Evolutionary conservation across 2,329 filamentous ascomycete genomes (phyloP), one percentile per base, ranked within the genome.

Genomic region (Aspergillus candidus): DNA sequence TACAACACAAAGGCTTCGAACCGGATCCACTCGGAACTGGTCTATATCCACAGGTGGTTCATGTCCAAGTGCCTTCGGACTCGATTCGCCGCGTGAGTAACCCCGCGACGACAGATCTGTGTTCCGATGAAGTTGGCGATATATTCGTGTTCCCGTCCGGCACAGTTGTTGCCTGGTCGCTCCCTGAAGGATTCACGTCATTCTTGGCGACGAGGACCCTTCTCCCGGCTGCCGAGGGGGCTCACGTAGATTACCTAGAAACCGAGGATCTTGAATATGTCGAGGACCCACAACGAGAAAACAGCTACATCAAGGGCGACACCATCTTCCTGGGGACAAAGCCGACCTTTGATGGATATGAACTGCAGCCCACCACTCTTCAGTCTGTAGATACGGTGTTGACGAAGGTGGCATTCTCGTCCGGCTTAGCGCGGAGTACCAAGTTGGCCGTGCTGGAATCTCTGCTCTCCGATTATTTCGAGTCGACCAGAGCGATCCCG

Each of bases 91-190:
- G 69, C 40, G 66, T 70, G 22, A 63, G 63, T 46, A 72, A 69
- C 47, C 64, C 69, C 4, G 60, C 62, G 5, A 58, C 66, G 13
- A 49, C 58, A 32, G 64, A 68, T 49, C 48, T 71, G 5, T 55
- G 63, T 2, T 56, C 67, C 3, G 72, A 70, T 43, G 72, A 73
- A 59, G 65, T 80, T 46, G 90, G 89, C 30, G 93, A 98, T 68
- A 81, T 97, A 40, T 97, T 97, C 61, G 83, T 98, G 44, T 98
- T 98, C 54, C 89, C 91, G 7, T 95, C 90, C 0, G 93, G 93
- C 10, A 94, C 90, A 11, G 78, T 97, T 6, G 93, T 97, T 5
- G 84, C 88, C 17, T 98, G 93, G 93, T 86, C 87, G 4, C 75
- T 96, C 1, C 83, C 88, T 1, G 79, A 88, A 48, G 80, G 84